phyloP scores from a whole-genome alignment of 192 early-diverging fungal genomes.

The Thamnidium elegans region DNA sequence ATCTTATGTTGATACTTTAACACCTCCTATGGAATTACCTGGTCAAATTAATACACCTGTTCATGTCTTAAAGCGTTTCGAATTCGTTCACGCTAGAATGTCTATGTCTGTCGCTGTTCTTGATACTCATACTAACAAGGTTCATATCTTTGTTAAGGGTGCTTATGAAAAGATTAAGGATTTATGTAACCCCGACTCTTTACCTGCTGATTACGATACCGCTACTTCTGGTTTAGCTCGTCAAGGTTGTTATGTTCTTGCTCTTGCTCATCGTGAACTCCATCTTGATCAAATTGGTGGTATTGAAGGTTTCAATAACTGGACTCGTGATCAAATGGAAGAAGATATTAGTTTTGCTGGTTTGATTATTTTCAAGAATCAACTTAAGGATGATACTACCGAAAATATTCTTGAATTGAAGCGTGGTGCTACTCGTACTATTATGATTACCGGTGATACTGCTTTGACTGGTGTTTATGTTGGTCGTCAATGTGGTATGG shows the following conservation, averaged over 20 bases:
- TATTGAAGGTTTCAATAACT: slow-evolving; percentile 26
- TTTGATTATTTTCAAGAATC: slow-evolving; percentile 75
- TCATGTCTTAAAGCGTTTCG: slow-evolving; percentile 62
- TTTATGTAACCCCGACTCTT: slow-evolving; percentile 40
- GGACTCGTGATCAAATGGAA: slow-evolving; percentile 61
- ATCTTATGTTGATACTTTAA: slow-evolving; percentile 44
- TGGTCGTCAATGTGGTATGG: slow-evolving; percentile 58
- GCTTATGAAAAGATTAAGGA: slow-evolving; percentile 71
- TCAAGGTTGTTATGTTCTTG: slow-evolving; percentile 75
- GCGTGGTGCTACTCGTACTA: slow-evolving; percentile 63
- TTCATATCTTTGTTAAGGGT: slow-evolving; percentile 67
- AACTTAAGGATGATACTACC: slow-evolving; percentile 69
- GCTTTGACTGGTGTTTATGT: slow-evolving; percentile 74
- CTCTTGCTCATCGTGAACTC: slow-evolving; percentile 55
- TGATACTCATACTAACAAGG: slow-evolving; percentile 47
- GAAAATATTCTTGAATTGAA: slow-evolving; percentile 68
- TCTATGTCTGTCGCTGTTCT: slow-evolving; percentile 68
- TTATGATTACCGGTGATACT: slow-evolving; percentile 86
- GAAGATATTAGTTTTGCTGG: slow-evolving; percentile 52
- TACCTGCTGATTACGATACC: slow-evolving; percentile 58
- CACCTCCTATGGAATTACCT: slow-evolving; percentile 26
- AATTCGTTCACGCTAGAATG: slow-evolving; percentile 66
- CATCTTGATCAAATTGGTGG: slow-evolving; percentile 41
- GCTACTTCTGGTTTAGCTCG: slow-evolving; percentile 54
- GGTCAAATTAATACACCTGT: slow-evolving; percentile 25